Conservation (phyloP, 2,329 filamentous ascomycete species). For the Microascus cirrosus region DNA sequence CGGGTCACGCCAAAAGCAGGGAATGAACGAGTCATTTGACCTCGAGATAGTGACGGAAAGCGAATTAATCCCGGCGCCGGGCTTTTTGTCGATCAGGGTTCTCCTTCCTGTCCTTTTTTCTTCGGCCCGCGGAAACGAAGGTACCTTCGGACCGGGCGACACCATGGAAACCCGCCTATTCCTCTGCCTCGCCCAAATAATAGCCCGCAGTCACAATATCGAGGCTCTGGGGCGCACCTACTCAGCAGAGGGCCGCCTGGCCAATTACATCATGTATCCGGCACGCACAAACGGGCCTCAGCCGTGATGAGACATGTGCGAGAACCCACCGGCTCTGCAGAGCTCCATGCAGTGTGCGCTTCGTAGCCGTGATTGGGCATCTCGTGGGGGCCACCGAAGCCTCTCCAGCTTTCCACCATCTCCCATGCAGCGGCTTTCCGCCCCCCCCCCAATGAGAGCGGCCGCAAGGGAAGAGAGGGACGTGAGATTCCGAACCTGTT, state of each 20-base stretch:
- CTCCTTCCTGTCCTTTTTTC: background rate
- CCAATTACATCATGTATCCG: background rate
- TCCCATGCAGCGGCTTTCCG: background rate
- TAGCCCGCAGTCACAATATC: too few relatives aligned
- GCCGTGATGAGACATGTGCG: background rate
- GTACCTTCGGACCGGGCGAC: too few relatives aligned
- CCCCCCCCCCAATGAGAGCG: background rate
- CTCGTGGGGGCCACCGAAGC: background rate
- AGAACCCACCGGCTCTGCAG: background rate
- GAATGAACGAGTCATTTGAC: background rate
- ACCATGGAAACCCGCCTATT: too few relatives aligned
- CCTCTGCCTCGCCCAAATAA: background rate
- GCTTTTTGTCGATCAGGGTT: background rate
- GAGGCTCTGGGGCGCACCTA: too few relatives aligned
- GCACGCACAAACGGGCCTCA: background rate
- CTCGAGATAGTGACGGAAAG: background rate
- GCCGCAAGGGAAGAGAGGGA: background rate
- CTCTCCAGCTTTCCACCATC: conserved; percentile 2
- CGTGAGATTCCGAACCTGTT: background rate
- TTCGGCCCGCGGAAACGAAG: background rate
- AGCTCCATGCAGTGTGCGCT: background rate
- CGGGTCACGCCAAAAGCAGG: background rate
- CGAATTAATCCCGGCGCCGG: background rate
- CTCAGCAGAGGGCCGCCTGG: too few relatives aligned
- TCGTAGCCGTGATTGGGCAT: conserved; percentile 2